These are phyloP conservation scores for Scedosporium minutisporum DNA, from an alignment of 2,329 filamentous ascomycete species.

Conservation along the genomic window DNA sequence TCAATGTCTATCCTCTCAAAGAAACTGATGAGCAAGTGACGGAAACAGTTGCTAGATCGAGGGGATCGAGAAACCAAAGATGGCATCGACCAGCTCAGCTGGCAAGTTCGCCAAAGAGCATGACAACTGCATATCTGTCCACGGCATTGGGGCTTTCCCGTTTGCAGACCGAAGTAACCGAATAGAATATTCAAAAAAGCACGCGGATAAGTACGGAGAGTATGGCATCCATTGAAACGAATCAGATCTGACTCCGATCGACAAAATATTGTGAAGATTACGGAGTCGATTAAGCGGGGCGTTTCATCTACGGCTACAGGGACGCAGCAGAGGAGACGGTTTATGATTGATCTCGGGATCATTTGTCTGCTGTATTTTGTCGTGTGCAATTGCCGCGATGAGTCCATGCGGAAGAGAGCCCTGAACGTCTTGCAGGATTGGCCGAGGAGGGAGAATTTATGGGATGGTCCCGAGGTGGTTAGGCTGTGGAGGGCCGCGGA, in stretches of 20 bases:
- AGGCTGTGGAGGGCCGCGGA: background rate
- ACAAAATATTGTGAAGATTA: background rate
- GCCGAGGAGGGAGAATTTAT: slow-evolving; percentile 5
- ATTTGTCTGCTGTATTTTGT: slow-evolving; percentile 1
- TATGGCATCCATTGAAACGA: background rate
- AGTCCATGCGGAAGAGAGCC: background rate
- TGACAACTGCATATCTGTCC: background rate
- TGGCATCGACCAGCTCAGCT: slow-evolving; percentile 62
- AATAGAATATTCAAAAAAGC: too few species aligned
- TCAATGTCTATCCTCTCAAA: slow-evolving; percentile 53
- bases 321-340: background rate
- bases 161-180: background rate
- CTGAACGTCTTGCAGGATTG: background rate
- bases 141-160: background rate
- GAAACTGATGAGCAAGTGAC: slow-evolving; percentile 55
- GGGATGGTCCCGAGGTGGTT: slow-evolving; percentile 3
- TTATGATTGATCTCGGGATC: slow-evolving; percentile 5
- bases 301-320: background rate
- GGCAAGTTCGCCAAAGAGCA: slow-evolving; percentile 38
- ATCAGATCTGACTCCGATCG: background rate
- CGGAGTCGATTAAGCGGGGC: background rate
- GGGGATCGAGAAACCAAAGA: slow-evolving; percentile 53
- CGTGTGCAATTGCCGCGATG: background rate
- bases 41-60: slow-evolving; percentile 52
- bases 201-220: too few species aligned